These are phyloP conservation scores for Termitomyces sp. DNA, from an alignment of 768 basidiomycete species.

Conservation along the genomic window DNA sequence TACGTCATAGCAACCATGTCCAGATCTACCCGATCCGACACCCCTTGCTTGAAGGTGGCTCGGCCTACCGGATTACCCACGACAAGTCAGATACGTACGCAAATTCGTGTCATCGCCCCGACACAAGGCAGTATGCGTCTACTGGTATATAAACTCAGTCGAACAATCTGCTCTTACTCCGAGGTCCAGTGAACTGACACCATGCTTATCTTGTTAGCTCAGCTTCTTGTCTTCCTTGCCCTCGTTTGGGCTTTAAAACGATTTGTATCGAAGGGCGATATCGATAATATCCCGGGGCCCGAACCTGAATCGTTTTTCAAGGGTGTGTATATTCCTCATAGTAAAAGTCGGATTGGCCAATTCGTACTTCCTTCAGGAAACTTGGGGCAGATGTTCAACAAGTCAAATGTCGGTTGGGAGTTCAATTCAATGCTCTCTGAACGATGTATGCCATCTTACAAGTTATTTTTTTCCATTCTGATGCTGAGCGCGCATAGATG, in stretches of 20 bases:
- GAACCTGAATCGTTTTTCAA: background rate
- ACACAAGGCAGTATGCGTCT: no score
- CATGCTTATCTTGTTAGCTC: background rate
- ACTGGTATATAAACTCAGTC: background rate
- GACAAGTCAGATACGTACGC: background rate
- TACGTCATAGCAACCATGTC: no score
- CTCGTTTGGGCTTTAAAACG: background rate
- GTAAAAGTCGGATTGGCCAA: background rate
- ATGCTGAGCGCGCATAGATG: background rate
- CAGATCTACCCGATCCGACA: no score
- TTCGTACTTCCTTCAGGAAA: background rate
- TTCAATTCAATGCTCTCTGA: background rate
- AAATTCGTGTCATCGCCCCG: conserved; percentile 1
- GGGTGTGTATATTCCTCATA: background rate
- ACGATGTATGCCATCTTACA: background rate
- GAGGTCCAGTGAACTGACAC: no score
- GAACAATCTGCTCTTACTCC: background rate
- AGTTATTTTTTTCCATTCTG: background rate
- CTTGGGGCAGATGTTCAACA: background rate
- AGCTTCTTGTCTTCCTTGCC: background rate
- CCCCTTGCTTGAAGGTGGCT: no score
- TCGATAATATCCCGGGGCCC: background rate
- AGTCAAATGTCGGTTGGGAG: background rate
- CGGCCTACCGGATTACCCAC: background rate
- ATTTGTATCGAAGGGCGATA: background rate